A percentile compares a stretch with the other conserved stretches of the same genome.
Conservation (phyloP, 2,329 filamentous ascomycete genomes). For the Zelopaecilomyces penicillatus region DNA sequence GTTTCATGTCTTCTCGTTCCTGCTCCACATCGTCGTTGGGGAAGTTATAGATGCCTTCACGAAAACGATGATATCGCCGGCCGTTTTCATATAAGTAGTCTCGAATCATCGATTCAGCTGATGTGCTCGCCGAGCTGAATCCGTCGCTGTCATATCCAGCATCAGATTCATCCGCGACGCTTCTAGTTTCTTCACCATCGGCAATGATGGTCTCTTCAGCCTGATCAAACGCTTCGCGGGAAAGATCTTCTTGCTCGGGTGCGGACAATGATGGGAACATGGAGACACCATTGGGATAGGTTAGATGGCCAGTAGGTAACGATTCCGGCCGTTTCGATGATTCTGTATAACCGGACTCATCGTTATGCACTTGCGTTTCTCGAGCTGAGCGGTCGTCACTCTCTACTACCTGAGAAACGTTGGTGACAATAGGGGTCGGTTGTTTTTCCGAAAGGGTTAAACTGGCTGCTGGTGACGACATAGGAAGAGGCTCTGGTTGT, state of each 20-base stretch:
- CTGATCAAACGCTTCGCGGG: constrained; percentile 26
- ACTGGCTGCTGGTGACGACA: no score
- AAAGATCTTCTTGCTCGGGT: constrained; percentile 26
- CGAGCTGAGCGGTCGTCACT: no score
- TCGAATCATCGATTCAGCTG: constrained; percentile 31
- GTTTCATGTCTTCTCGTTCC: constrained; percentile 50
- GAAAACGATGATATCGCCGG: constrained; percentile 48
- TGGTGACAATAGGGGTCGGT: no score
- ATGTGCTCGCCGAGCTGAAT: constrained; percentile 28
- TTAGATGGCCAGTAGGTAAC: constrained; percentile 21
- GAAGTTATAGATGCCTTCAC: constrained; percentile 47
- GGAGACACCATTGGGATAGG: constrained; percentile 28
- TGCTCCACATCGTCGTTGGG: constrained; percentile 54
- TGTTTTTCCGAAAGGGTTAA: no score
- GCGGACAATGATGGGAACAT: constrained; percentile 29
- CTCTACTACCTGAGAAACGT: no score
- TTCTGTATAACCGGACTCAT: not conserved
- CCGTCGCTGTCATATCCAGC: constrained; percentile 30
- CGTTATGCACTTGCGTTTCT: not conserved
- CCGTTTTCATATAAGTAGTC: constrained; percentile 50
- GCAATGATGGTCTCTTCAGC: constrained; percentile 29
- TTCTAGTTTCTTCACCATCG: constrained; percentile 20
- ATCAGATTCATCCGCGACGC: constrained; percentile 20
- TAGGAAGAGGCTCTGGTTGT: no score
- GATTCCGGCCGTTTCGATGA: constrained; percentile 13